These are phyloP conservation scores for Petunia axillaris DNA, from an alignment of 257 asterid genomes.

Conservation along the genomic window DNA sequence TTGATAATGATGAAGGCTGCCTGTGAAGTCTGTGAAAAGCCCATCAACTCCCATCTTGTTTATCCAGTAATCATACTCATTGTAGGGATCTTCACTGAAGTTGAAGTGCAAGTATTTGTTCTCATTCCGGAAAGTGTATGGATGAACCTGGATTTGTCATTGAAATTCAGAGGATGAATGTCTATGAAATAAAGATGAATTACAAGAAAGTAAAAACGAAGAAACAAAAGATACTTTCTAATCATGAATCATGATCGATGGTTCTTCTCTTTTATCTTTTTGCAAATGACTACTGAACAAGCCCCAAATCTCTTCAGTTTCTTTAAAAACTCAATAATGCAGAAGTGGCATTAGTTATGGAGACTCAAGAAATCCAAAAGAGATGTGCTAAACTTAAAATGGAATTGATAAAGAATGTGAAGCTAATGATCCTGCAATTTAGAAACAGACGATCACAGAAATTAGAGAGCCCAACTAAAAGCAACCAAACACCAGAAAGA, in stretches of 20 bases:
- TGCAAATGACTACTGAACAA: no score
- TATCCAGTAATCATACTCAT: conserved; percentile 79
- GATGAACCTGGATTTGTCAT: conserved; percentile 74
- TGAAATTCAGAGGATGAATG: conserved; percentile 1
- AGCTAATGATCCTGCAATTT: not conserved
- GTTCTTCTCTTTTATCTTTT: no score
- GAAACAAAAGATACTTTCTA: not conserved
- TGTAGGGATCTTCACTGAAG: conserved; percentile 87
- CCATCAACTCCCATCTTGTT: conserved; percentile 85
- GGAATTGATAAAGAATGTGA: not conserved
- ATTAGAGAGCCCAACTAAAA: not conserved
- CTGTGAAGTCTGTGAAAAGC: conserved; percentile 88
- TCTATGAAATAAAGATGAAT: conserved; percentile 17
- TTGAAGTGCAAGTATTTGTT: conserved; percentile 74
- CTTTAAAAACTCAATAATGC: conserved; percentile 1
- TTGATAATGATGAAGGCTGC: conserved; percentile 86
- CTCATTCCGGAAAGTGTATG: conserved; percentile 90
- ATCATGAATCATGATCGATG: not conserved
- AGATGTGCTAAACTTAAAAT: no score
- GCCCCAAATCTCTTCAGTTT: not conserved
- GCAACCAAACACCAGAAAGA: conserved; percentile 7
- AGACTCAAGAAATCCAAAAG: no score
- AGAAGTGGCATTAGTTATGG: not conserved
- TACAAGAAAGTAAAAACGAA: not conserved
- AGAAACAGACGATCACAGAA: not conserved